Percentiles rank a stretch among this genome's conserved stretches.
Conservation (phyloP, 2,329 filamentous ascomycete species). For the Aspergillus pseudoviridinutans region DNA sequence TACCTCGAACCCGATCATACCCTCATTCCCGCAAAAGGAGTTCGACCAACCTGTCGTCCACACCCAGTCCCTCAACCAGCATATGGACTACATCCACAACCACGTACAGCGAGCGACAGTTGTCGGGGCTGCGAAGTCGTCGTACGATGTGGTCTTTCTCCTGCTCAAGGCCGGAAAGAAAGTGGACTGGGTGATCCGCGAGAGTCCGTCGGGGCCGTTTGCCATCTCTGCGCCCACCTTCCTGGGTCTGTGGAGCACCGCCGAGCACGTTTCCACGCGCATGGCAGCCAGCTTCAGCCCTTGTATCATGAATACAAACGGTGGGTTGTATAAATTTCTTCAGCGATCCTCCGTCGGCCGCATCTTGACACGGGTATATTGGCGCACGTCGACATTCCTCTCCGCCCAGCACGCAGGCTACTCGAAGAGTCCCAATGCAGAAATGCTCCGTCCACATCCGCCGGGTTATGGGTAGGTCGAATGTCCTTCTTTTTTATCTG, state of each 20-base stretch:
- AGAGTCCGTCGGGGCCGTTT: slow-evolving; percentile 26
- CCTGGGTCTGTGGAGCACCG: slow-evolving; percentile 10
- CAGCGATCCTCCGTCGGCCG: slow-evolving; percentile 16
- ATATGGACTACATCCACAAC: background rate
- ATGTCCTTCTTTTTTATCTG: no score
- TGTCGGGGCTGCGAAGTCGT: slow-evolving; percentile 31
- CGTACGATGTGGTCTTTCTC: slow-evolving; percentile 32
- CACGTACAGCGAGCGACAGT: slow-evolving; percentile 20
- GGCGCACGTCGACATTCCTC: background rate
- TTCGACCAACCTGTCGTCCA: background rate
- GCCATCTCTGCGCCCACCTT: slow-evolving; percentile 27
- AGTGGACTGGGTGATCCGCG: slow-evolving; percentile 34
- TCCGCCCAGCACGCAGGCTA: slow-evolving; percentile 21
- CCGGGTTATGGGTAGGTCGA: background rate
- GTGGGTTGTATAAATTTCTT: slow-evolving; percentile 21
- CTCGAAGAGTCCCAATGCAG: slow-evolving; percentile 5
- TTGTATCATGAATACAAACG: slow-evolving; percentile 28
- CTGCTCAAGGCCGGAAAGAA: slow-evolving; percentile 26
- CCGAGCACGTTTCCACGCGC: slow-evolving; percentile 25
- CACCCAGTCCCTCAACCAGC: background rate
- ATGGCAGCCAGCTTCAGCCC: slow-evolving; percentile 22
- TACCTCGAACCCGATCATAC: background rate
- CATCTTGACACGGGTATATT: background rate
- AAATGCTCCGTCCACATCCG: background rate
- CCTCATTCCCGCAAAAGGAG: background rate